These are phyloP conservation scores for Triticum turgidum DNA, from an alignment of 176 grass and related monocot genomes.

Conservation along the genomic window DNA sequence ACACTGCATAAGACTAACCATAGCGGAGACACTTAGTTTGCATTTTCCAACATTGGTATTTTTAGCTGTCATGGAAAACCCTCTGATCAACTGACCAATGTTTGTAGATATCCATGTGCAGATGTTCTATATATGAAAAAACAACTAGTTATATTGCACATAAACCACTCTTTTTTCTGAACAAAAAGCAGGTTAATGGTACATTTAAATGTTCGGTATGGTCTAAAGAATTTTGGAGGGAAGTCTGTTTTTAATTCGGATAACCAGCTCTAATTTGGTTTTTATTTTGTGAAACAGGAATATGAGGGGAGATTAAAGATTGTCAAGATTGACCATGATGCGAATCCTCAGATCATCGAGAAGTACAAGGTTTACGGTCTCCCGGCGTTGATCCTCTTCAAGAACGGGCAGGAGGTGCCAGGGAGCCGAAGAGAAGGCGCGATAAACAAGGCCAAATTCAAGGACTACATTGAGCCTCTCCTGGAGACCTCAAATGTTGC, in stretches of 20 bases:
- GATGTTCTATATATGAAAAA: not conserved
- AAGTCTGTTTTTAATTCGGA: not conserved
- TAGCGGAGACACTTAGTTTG: not conserved
- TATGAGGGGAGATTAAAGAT: constrained; percentile 71
- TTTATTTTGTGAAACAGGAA: constrained; percentile 43
- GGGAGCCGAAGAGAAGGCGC: constrained; percentile 88
- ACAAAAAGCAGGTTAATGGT: not conserved
- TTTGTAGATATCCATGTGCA: not conserved
- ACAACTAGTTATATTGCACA: not conserved
- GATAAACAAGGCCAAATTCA: constrained; percentile 77
- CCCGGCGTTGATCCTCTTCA: constrained; percentile 85
- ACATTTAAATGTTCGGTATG: not conserved
- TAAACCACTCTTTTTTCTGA: not conserved
- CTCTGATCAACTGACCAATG: not conserved
- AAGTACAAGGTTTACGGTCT: constrained; percentile 86
- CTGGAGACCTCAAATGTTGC: constrained; percentile 39
- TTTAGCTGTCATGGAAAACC: not conserved
- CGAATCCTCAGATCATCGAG: constrained; percentile 70
- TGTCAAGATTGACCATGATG: constrained; percentile 93
- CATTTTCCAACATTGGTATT: not conserved
- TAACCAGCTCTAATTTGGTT: not conserved
- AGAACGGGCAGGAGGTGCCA: constrained; percentile 77
- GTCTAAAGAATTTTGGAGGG: not conserved
- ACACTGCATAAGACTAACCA: not conserved
- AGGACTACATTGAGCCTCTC: constrained; percentile 73